Percentiles rank a stretch among this genome's conserved stretches.
These are phyloP conservation scores for Pseudomicrostroma phylloplanum DNA, from an alignment of 1,284 basidiomycete genomes.

Conservation along the genomic window DNA sequence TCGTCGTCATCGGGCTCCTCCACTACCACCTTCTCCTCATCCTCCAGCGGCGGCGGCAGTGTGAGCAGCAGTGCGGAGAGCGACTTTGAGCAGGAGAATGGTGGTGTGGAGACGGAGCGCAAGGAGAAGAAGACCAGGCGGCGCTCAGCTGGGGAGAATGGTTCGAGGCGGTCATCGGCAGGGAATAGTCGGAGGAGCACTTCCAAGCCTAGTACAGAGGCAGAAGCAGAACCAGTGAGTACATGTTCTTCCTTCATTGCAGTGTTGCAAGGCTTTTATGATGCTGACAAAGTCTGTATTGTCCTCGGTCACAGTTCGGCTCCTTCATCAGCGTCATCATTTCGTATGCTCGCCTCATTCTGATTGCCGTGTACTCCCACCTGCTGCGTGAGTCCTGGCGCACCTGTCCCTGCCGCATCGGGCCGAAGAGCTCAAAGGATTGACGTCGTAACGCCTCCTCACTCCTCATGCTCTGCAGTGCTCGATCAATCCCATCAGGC, in stretches of 20 bases:
- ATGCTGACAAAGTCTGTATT: too few species aligned
- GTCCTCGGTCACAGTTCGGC: too few species aligned
- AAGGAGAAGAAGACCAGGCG: not conserved
- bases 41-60: not conserved
- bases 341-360: constrained; percentile 40
- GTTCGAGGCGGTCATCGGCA: too few species aligned
- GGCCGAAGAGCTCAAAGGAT: not conserved
- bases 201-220: too few species aligned
- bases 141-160: too few species aligned
- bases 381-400: constrained; percentile 31
- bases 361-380: constrained; percentile 48
- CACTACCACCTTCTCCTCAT: not conserved
- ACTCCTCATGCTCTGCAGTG: constrained; percentile 15
- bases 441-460: not conserved
- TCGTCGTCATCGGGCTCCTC: not conserved
- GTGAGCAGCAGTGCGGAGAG: constrained; percentile 1
- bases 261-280: too few species aligned
- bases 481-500: constrained; percentile 47
- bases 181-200: too few species aligned
- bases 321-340: constrained; percentile 32
- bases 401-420: too few species aligned
- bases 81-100: not conserved
- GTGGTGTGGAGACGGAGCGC: not conserved
- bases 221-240: too few species aligned
- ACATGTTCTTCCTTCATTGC: too few species aligned